Evolutionary conservation across 805 yeast genomes (phyloP).

Genomic region (Maudiozyma saulgeensis): DNA sequence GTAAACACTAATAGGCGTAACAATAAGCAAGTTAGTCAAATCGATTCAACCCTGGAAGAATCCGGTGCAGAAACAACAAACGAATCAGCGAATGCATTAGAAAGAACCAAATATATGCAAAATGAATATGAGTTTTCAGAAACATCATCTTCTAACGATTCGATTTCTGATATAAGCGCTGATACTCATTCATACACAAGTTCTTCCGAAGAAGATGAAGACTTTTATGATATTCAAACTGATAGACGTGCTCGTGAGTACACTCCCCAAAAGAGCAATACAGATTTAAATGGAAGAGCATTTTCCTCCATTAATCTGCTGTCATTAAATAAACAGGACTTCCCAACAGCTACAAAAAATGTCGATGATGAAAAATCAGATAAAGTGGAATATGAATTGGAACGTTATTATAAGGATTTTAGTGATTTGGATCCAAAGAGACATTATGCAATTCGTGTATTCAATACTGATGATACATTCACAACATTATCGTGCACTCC

Average conservation of each 20-base stretch:
- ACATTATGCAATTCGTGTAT: constrained; percentile 50
- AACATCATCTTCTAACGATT: constrained; percentile 1
- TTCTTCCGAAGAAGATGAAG: constrained; percentile 6
- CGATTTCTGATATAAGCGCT: not conserved
- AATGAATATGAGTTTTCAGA: not conserved
- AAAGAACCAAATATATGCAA: constrained; percentile 1
- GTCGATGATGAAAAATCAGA: constrained; percentile 27
- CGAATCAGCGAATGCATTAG: not conserved
- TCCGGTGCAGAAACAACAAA: constrained; percentile 7
- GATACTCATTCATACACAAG: not conserved
- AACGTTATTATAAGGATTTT: constrained; percentile 30
- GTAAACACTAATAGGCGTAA: not conserved
- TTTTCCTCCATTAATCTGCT: constrained; percentile 5
- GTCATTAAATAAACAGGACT: not conserved
- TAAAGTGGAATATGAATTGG: constrained; percentile 31
- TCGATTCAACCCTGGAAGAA: constrained; percentile 2
- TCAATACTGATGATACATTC: constrained; percentile 77
- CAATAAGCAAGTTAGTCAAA: constrained; percentile 1
- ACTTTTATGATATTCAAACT: constrained; percentile 6
- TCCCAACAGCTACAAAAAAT: not conserved
- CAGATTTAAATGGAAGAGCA: not conserved
- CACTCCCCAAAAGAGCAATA: not conserved
- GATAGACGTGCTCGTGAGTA: not conserved
- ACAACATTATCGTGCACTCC: constrained; percentile 70
- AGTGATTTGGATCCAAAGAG: constrained; percentile 26